Conservation (phyloP, 2,329 filamentous ascomycete genomes). For the Chaetomiaceae sp. region DNA sequence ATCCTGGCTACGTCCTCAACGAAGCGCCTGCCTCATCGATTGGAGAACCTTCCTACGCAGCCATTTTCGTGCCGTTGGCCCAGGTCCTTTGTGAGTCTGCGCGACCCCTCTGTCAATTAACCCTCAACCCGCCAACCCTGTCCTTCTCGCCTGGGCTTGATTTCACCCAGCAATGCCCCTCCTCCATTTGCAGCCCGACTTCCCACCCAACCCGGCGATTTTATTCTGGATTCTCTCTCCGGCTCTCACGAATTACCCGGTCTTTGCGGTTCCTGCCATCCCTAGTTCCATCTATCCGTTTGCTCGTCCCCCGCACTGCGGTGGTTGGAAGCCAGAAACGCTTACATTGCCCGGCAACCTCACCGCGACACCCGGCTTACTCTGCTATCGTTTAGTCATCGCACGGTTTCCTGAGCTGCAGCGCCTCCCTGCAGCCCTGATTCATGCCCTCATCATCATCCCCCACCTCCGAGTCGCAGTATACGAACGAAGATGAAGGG, state of each 20-base stretch:
- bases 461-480: slow-evolving; percentile 10
- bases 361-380: slow-evolving; percentile 14
- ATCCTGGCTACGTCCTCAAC: background rate
- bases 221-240: background rate
- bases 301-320: slow-evolving; percentile 4
- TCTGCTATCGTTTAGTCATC: slow-evolving; percentile 15
- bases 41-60: background rate
- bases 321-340: background rate
- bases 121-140: slow-evolving; percentile 19
- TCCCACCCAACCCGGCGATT: slow-evolving; percentile 2
- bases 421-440: slow-evolving; percentile 8
- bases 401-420: slow-evolving; percentile 7
- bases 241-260: background rate
- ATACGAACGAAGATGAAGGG: slow-evolving; percentile 32
- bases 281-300: background rate
- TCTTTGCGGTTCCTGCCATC: background rate
- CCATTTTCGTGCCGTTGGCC: background rate
- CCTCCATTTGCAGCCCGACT: background rate
- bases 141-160: slow-evolving; percentile 9
- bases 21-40: background rate
- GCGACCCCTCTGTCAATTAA: slow-evolving; percentile 23
- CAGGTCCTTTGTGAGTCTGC: slow-evolving; percentile 18
- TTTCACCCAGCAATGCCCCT: slow-evolving; percentile 8
- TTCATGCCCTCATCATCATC: slow-evolving; percentile 16
- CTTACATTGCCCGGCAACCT: slow-evolving; percentile 1